These are phyloP conservation scores for Phyllosticta paracitricarpa DNA, from an alignment of 2,329 filamentous ascomycete genomes.

Conservation along the genomic window DNA sequence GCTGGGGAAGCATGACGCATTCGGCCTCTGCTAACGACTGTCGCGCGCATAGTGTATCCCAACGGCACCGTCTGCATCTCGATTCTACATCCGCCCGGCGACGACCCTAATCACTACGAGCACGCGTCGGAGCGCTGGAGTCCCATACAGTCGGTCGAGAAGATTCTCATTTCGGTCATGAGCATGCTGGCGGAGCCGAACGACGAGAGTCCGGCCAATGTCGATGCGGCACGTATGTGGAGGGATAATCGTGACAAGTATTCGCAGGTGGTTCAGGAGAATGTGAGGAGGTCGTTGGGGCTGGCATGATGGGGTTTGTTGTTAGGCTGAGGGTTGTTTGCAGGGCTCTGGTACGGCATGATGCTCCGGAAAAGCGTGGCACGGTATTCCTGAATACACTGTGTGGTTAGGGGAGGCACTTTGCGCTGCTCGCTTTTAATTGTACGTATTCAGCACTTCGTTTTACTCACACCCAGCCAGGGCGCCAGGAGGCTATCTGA, in stretches of 20 bases:
- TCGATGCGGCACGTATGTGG: slow-evolving; percentile 84
- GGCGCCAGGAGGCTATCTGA: background rate
- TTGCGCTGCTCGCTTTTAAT: background rate
- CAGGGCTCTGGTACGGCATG: background rate
- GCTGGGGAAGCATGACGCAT: background rate
- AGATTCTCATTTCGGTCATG: slow-evolving; percentile 84
- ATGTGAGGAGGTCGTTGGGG: slow-evolving; percentile 28
- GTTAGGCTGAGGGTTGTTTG: background rate
- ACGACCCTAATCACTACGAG: slow-evolving; percentile 92
- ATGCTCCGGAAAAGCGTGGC: no score
- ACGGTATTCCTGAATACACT: background rate
- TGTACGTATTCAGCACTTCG: background rate
- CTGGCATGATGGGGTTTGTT: slow-evolving; percentile 11
- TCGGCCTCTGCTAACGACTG: background rate
- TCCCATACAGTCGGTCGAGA: slow-evolving; percentile 90
- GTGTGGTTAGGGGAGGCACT: background rate
- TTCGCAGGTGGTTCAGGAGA: slow-evolving; percentile 61
- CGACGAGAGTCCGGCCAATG: slow-evolving; percentile 89
- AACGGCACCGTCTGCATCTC: slow-evolving; percentile 89
- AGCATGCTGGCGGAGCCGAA: slow-evolving; percentile 88
- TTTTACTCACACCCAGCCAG: background rate
- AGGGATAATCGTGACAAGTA: slow-evolving; percentile 74
- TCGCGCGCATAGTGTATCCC: slow-evolving; percentile 53
- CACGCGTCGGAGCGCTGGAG: slow-evolving; percentile 82
- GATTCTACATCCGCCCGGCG: slow-evolving; percentile 89